Conservation (phyloP, 2,329 filamentous ascomycete species). For the Paecilomyces formosus region DNA sequence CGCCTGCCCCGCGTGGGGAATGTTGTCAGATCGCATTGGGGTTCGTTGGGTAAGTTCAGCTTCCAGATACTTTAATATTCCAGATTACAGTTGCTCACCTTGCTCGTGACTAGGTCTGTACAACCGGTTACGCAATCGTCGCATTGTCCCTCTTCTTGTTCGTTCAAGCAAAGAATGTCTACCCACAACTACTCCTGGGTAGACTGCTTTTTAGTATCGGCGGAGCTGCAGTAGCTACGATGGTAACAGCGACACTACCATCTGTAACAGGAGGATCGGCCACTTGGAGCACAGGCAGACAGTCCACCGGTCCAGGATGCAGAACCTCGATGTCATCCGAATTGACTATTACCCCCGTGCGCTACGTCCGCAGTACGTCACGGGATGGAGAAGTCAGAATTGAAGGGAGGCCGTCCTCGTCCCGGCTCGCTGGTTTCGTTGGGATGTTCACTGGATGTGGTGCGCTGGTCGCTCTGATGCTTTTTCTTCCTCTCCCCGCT, state of each 20-base stretch:
- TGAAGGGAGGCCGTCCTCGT: conserved; percentile 38
- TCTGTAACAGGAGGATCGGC: conserved; percentile 46
- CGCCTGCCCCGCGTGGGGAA: conserved; percentile 44
- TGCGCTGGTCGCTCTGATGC: conserved; percentile 69
- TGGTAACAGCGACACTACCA: conserved; percentile 93
- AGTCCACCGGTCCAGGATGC: conserved; percentile 19
- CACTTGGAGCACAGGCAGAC: conserved; percentile 1
- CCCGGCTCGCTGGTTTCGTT: conserved; percentile 75
- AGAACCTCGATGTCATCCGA: conserved; percentile 52
- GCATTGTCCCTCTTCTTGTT: conserved; percentile 69
- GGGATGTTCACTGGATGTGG: conserved; percentile 90
- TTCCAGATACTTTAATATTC: neutral
- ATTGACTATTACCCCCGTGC: conserved; percentile 50
- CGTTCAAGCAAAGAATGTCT: conserved; percentile 79
- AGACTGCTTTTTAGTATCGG: conserved; percentile 84
- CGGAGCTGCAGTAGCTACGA: conserved; percentile 88
- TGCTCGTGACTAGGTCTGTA: conserved; percentile 36
- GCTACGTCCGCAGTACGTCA: conserved; percentile 23
- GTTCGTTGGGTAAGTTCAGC: conserved; percentile 35
- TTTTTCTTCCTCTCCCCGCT: conserved; percentile 84
- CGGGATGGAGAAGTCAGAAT: conserved; percentile 4
- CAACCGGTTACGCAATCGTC: conserved; percentile 75
- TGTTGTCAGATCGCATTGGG: conserved; percentile 42
- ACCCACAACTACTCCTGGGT: conserved; percentile 78
- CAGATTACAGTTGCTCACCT: neutral